Conservation (phyloP, 2,329 filamentous ascomycete genomes). For the Aspergillus uvarum region DNA sequence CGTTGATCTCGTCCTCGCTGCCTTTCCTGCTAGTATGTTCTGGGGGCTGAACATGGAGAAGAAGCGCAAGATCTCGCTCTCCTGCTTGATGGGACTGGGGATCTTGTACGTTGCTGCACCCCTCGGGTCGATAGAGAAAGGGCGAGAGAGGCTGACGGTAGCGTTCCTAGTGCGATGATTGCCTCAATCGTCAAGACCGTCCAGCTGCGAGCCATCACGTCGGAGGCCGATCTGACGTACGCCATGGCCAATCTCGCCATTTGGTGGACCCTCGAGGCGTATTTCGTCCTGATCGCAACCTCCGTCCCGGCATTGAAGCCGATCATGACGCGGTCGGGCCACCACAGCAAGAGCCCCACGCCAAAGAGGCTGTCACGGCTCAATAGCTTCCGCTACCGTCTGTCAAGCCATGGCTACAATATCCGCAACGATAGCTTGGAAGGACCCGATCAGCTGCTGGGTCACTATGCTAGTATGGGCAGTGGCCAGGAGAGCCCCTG, state of each 20-base stretch:
- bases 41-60: neutral
- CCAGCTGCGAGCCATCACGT: neutral
- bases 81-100: neutral
- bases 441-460: too few relatives aligned
- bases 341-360: too few relatives aligned
- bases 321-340: neutral
- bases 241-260: neutral
- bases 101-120: neutral
- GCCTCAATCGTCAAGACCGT: neutral
- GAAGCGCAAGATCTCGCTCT: neutral
- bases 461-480: too few relatives aligned
- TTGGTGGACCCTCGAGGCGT: neutral
- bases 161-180: neutral
- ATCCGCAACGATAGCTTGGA: too few relatives aligned
- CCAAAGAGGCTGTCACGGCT: too few relatives aligned
- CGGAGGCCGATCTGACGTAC: neutral
- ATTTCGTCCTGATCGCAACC: neutral
- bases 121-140: too few relatives aligned
- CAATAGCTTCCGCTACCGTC: too few relatives aligned
- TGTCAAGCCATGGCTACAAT: too few relatives aligned
- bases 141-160: too few relatives aligned
- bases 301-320: neutral
- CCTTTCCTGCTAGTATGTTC: neutral
- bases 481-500: too few relatives aligned
- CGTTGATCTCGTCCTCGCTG: neutral